Percentiles rank a stretch among this genome's conserved stretches.
Conservation (phyloP, 2,329 filamentous ascomycete species). For the Macrophomina phaseolina region DNA sequence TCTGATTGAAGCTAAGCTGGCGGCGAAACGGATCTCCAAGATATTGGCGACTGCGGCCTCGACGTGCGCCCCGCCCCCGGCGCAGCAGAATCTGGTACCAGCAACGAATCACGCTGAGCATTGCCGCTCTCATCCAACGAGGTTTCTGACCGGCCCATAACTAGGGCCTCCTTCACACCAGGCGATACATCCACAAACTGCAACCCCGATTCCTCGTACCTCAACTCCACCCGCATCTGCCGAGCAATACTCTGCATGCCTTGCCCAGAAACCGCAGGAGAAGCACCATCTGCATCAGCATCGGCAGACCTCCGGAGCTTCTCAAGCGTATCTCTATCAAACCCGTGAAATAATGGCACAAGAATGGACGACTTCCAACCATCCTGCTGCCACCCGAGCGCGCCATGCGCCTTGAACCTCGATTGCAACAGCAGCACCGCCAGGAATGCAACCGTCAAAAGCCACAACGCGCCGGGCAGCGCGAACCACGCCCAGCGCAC, state of each 20-base stretch:
- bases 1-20: not conserved
- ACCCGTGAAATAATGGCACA: not conserved
- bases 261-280: not conserved
- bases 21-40: not conserved
- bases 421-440: not conserved
- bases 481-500: constrained; percentile 10
- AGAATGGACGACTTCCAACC: constrained; percentile 7
- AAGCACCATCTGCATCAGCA: not conserved
- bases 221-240: not conserved
- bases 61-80: not conserved
- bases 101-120: not conserved
- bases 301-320: not conserved
- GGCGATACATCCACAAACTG: not conserved
- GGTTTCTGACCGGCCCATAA: not conserved
- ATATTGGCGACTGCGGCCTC: not conserved
- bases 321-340: not conserved
- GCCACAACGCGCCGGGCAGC: not conserved
- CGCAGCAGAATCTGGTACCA: not conserved
- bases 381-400: not conserved
- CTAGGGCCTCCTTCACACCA: not conserved
- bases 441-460: not conserved
- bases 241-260: constrained; percentile 2
- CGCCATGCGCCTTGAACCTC: not conserved
- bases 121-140: not conserved
- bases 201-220: not conserved